These are phyloP conservation scores for Apiotrichum sp. DNA, from an alignment of 1,284 basidiomycete genomes.

Conservation along the genomic window DNA sequence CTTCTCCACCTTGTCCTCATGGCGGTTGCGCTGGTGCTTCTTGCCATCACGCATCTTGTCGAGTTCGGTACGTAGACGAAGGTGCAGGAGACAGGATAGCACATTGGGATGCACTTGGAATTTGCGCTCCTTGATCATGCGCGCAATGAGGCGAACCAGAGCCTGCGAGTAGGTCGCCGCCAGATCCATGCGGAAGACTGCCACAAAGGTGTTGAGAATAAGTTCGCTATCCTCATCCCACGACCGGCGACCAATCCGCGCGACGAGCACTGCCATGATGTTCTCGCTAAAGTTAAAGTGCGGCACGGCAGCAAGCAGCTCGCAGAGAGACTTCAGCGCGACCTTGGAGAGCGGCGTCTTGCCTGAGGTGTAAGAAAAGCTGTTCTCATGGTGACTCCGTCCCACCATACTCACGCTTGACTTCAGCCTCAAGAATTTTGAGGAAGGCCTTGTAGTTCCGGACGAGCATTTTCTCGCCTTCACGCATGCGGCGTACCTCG, in stretches of 20 bases:
- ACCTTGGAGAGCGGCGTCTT: constrained; percentile 65
- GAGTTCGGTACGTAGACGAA: constrained; percentile 84
- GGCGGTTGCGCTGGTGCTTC: constrained; percentile 53
- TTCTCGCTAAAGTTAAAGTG: constrained; percentile 98
- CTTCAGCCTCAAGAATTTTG: constrained; percentile 72
- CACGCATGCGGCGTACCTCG: constrained; percentile 79
- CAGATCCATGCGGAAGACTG: constrained; percentile 72
- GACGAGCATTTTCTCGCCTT: constrained; percentile 96
- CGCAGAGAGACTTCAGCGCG: constrained; percentile 79
- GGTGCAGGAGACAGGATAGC: constrained; percentile 73
- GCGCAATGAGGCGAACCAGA: constrained; percentile 80
- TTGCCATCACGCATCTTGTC: constrained; percentile 51
- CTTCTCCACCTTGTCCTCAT: constrained; percentile 51
- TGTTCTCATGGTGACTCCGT: constrained; percentile 24
- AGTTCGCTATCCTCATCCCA: constrained; percentile 84
- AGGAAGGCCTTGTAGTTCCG: constrained; percentile 83
- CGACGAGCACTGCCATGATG: constrained; percentile 80
- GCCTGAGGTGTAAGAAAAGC: constrained; percentile 48
- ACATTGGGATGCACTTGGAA: constrained; percentile 88
- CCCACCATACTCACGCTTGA: constrained; percentile 61
- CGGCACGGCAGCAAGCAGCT: constrained; percentile 70
- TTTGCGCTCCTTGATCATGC: constrained; percentile 91
- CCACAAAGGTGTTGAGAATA: constrained; percentile 72
- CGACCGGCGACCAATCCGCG: constrained; percentile 71
- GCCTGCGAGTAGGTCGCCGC: constrained; percentile 78